Percentiles rank a stretch among this genome's conserved stretches.
phyloP scores from a whole-genome alignment of 1,284 basidiomycete genomes.

The Pascua guehoae region DNA sequence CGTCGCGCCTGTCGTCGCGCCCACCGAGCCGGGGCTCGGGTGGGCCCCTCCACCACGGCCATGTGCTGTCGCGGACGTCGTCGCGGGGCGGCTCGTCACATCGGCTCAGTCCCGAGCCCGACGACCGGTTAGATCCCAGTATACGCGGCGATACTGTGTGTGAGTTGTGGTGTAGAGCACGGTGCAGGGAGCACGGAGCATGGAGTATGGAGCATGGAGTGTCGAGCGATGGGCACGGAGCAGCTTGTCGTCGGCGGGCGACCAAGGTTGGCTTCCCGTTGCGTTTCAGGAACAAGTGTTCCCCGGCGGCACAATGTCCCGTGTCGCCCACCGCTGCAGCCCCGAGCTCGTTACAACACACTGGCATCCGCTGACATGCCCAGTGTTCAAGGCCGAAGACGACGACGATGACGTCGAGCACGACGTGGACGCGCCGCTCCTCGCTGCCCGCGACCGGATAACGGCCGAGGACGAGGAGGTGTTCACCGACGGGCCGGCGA shows the following conservation, averaged over 20 bases:
- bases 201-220: too few relatives aligned
- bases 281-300: background rate
- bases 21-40: too few relatives aligned
- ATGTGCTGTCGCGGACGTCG: too few relatives aligned
- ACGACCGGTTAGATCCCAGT: too few relatives aligned
- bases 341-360: background rate
- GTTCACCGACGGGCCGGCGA: constrained; percentile 28
- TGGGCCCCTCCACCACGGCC: too few relatives aligned
- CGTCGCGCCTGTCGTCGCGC: too few relatives aligned
- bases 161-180: background rate
- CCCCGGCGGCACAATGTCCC: background rate
- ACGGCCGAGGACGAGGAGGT: constrained; percentile 25
- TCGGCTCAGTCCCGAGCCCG: too few relatives aligned
- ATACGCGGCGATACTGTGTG: constrained; percentile 1
- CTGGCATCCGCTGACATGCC: background rate
- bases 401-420: constrained; percentile 29
- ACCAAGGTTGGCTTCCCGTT: background rate
- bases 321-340: too few relatives aligned
- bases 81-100: too few relatives aligned
- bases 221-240: too few relatives aligned
- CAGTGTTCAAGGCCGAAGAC: constrained; percentile 35
- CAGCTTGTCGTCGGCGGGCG: background rate
- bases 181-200: too few relatives aligned
- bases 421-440: constrained; percentile 24
- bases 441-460: constrained; percentile 9